A percentile compares a stretch with the other conserved stretches of the same genome.
Conservation (phyloP, 1,139 yeast genomes). For the Sugiyamaella neomexicana region DNA sequence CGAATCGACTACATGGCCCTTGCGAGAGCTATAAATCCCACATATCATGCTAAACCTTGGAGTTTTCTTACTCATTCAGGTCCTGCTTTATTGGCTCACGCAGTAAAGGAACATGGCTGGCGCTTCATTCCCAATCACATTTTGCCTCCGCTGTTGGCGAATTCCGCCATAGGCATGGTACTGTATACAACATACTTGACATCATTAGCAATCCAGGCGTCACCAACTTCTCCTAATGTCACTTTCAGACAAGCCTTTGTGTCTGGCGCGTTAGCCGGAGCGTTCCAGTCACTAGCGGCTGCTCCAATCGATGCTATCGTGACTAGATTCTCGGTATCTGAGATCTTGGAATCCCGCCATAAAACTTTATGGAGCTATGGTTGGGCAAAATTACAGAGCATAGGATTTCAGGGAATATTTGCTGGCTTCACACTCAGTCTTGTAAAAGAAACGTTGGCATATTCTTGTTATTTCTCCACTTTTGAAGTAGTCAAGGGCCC, state of each 20-base stretch:
- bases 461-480: conserved; percentile 81
- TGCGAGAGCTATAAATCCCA: conserved; percentile 41
- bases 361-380: conserved; percentile 79
- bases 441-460: conserved; percentile 79
- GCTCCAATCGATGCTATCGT: conserved; percentile 93
- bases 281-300: conserved; percentile 83
- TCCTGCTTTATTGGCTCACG: conserved; percentile 65
- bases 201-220: conserved; percentile 28
- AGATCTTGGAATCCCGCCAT: conserved; percentile 66
- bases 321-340: conserved; percentile 75
- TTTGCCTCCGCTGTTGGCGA: conserved; percentile 79
- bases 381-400: conserved; percentile 60
- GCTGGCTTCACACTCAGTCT: conserved; percentile 82
- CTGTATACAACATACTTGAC: conserved; percentile 76
- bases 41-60: conserved; percentile 53
- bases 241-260: conserved; percentile 56
- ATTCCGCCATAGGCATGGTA: conserved; percentile 63
- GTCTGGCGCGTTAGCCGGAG: conserved; percentile 86
- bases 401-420: conserved; percentile 83
- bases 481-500: conserved; percentile 73
- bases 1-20: conserved; percentile 72
- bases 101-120: conserved; percentile 82
- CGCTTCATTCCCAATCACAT: conserved; percentile 76
- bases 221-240: conserved; percentile 18
- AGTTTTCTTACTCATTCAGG: conserved; percentile 73